phyloP scores from a whole-genome alignment of 345 rosid species.

The Camelina hispida region DNA sequence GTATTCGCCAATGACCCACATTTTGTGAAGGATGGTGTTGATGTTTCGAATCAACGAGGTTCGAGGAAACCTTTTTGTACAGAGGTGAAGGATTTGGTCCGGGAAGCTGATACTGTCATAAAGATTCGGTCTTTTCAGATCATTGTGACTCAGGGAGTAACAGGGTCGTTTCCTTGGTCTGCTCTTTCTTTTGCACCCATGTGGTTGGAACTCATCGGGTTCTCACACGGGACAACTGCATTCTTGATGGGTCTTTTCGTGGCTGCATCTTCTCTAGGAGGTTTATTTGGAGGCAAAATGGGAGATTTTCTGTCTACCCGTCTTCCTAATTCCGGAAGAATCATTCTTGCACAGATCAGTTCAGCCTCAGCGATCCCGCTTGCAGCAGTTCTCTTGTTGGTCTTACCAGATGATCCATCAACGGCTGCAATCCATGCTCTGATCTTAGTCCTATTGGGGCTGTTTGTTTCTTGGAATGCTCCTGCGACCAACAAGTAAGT shows the following conservation, averaged over 20 bases:
- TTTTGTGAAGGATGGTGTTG: constrained; percentile 45
- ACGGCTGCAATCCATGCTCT: constrained; percentile 59
- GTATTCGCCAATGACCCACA: constrained; percentile 79
- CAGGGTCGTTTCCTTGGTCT: constrained; percentile 92
- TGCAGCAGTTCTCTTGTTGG: constrained; percentile 75
- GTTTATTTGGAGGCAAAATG: constrained; percentile 88
- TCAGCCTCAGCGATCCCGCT: constrained; percentile 89
- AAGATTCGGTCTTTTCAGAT: constrained; percentile 81
- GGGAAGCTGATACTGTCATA: constrained; percentile 64
- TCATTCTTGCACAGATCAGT: constrained; percentile 84
- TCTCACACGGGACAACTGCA: constrained; percentile 76
- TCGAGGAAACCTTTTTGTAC: constrained; percentile 53
- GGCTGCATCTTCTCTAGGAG: constrained; percentile 74
- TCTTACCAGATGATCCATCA: constrained; percentile 79
- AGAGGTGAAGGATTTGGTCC: constrained; percentile 62
- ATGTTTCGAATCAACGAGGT: constrained; percentile 44
- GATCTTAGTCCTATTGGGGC: constrained; percentile 60
- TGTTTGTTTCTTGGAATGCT: constrained; percentile 85
- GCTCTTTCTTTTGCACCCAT: constrained; percentile 84
- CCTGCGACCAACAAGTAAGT: constrained; percentile 89
- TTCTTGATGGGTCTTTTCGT: constrained; percentile 67
- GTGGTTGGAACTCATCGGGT: constrained; percentile 95
- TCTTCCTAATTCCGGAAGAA: constrained; percentile 82
- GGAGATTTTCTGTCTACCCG: constrained; percentile 71
- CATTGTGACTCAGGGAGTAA: constrained; percentile 86